Evolutionary conservation across 106 monocot species (phyloP).

Genomic region (Dactylorhiza incarnata): DNA sequence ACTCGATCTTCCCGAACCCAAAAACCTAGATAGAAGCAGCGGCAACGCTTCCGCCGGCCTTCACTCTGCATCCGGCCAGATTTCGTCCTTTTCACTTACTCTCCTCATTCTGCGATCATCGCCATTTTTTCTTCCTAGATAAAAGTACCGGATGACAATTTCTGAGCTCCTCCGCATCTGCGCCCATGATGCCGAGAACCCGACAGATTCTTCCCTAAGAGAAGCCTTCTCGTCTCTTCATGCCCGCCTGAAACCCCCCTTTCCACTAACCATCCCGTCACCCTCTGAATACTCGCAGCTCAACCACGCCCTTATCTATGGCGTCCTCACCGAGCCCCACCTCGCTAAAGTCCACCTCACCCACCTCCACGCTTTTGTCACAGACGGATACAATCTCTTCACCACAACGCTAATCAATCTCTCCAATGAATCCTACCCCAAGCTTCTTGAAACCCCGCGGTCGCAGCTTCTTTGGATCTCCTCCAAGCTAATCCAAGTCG

Average conservation of each 20-base stretch:
- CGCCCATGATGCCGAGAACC: conserved; percentile 27
- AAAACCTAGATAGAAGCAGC: too few relatives aligned
- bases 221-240: conserved; percentile 36
- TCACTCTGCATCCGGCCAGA: too few relatives aligned
- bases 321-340: conserved; percentile 40
- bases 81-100: too few relatives aligned
- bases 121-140: too few relatives aligned
- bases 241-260: conserved; percentile 44
- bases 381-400: conserved; percentile 59
- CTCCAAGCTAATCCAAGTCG: conserved; percentile 17
- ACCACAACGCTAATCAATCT: conserved; percentile 37
- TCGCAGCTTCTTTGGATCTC: conserved; percentile 39
- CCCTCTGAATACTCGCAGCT: conserved; percentile 41
- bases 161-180: conserved; percentile 13
- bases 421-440: conserved; percentile 24
- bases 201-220: conserved; percentile 23
- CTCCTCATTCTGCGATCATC: too few relatives aligned
- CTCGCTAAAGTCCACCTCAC: conserved; percentile 34
- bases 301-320: conserved; percentile 40
- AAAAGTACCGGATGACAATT: conserved; percentile 11
- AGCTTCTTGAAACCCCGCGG: conserved; percentile 29
- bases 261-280: conserved; percentile 33
- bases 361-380: conserved; percentile 62
- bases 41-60: too few relatives aligned
- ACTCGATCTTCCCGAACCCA: too few relatives aligned